Evolutionary conservation across 129 eudicot genomes (phyloP).

Genomic region (Tanacetum coccineum): DNA sequence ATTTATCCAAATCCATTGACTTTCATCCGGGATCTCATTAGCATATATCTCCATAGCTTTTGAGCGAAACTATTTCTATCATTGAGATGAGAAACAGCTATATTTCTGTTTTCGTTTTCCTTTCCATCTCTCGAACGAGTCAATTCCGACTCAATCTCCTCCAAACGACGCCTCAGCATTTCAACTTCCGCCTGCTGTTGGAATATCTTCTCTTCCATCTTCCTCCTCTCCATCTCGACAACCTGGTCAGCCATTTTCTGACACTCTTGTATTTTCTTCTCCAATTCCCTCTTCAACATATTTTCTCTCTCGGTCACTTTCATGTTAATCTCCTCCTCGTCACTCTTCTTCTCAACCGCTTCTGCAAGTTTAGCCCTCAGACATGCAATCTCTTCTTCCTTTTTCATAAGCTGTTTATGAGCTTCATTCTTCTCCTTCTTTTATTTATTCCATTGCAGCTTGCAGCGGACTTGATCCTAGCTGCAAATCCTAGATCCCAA

Average conservation of each 20-base stretch:
- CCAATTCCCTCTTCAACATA: conserved; percentile 59
- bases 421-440: conserved; percentile 81
- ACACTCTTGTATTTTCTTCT: conserved; percentile 72
- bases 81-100: conserved; percentile 16
- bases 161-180: conserved; percentile 58
- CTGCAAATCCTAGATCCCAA: conserved; percentile 79
- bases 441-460: conserved; percentile 72
- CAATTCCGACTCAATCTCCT: conserved; percentile 71
- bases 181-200: conserved; percentile 79
- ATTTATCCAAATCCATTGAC: conserved; percentile 90
- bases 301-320: conserved; percentile 41
- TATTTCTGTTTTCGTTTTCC: conserved; percentile 11
- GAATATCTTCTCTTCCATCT: conserved; percentile 64
- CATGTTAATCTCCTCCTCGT: conserved; percentile 67
- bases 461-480: conserved; percentile 83
- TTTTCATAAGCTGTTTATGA: conserved; percentile 55
- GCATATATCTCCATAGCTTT: conserved; percentile 51
- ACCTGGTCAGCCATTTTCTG: conserved; percentile 67
- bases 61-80: conserved; percentile 61
- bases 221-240: conserved; percentile 74
- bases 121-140: conserved; percentile 40
- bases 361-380: conserved; percentile 59
- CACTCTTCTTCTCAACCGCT: conserved; percentile 47
- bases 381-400: conserved; percentile 72
- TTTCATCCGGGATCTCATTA: conserved; percentile 87